Percentiles rank a stretch among this genome's conserved stretches.
These are phyloP conservation scores for Psilocybe mexicana DNA, from an alignment of 1,284 basidiomycete genomes.

Conservation along the genomic window DNA sequence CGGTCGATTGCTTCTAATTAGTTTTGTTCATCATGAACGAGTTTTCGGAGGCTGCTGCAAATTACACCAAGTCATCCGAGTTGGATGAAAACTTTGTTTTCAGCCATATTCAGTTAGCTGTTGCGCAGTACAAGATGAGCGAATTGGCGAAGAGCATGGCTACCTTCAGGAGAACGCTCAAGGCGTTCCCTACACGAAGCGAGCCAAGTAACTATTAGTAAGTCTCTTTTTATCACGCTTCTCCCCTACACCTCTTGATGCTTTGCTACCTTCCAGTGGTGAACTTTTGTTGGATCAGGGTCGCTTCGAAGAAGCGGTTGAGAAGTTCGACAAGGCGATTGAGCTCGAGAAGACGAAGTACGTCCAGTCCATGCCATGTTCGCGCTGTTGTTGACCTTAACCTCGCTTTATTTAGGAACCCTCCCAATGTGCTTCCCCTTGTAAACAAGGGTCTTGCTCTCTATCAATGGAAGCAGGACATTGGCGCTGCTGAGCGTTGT, in stretches of 20 bases:
- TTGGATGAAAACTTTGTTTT: constrained; percentile 89
- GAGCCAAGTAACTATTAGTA: constrained; percentile 94
- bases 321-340: constrained; percentile 92
- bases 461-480: constrained; percentile 96
- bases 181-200: constrained; percentile 79
- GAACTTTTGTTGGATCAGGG: constrained; percentile 95
- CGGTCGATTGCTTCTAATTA: constrained; percentile 27
- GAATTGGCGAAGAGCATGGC: constrained; percentile 83
- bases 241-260: background rate
- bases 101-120: constrained; percentile 95
- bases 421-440: constrained; percentile 87
- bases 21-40: constrained; percentile 97
- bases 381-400: constrained; percentile 5
- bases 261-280: constrained; percentile 59
- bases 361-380: constrained; percentile 20
- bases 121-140: constrained; percentile 93
- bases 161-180: constrained; percentile 83
- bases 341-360: constrained; percentile 84
- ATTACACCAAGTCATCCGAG: constrained; percentile 88
- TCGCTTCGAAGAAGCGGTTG: constrained; percentile 88
- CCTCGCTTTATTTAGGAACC: constrained; percentile 38
- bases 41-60: constrained; percentile 82
- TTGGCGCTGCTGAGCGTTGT: constrained; percentile 78
- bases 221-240: constrained; percentile 29
- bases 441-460: constrained; percentile 97